These are phyloP conservation scores for Salix purpurea DNA, from an alignment of 345 rosid species.

Conservation along the genomic window DNA sequence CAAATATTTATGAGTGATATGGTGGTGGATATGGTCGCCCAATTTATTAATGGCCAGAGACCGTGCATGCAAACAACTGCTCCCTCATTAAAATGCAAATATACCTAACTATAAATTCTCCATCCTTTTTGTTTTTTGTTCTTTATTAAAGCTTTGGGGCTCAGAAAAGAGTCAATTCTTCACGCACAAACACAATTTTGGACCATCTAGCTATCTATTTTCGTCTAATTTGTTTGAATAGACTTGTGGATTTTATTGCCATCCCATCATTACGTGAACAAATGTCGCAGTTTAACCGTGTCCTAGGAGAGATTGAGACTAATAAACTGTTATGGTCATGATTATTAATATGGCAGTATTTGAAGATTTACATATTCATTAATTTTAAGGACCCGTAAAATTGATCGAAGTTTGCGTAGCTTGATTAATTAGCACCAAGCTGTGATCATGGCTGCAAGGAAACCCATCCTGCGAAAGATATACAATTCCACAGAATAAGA, in stretches of 20 bases:
- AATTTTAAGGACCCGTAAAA: rapidly evolving
- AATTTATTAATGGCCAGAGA: background rate
- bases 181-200: background rate
- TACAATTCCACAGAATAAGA: background rate
- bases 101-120: background rate
- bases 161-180: background rate
- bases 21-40: too few relatives aligned
- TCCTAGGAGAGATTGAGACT: too few relatives aligned
- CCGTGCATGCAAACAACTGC: background rate
- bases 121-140: background rate
- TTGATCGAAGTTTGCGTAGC: too few relatives aligned
- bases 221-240: background rate
- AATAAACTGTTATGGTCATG: too few relatives aligned
- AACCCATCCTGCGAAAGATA: background rate
- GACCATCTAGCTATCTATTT: background rate
- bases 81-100: background rate
- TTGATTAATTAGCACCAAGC: background rate
- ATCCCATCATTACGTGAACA: slow-evolving; percentile 11
- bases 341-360: too few relatives aligned
- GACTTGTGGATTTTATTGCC: background rate
- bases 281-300: background rate
- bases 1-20: too few relatives aligned
- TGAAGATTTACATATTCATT: too few relatives aligned
- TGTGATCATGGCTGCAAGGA: background rate
- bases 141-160: background rate